These are phyloP conservation scores for Botryotinia convoluta DNA, from an alignment of 2,329 filamentous ascomycete genomes.

Conservation along the genomic window DNA sequence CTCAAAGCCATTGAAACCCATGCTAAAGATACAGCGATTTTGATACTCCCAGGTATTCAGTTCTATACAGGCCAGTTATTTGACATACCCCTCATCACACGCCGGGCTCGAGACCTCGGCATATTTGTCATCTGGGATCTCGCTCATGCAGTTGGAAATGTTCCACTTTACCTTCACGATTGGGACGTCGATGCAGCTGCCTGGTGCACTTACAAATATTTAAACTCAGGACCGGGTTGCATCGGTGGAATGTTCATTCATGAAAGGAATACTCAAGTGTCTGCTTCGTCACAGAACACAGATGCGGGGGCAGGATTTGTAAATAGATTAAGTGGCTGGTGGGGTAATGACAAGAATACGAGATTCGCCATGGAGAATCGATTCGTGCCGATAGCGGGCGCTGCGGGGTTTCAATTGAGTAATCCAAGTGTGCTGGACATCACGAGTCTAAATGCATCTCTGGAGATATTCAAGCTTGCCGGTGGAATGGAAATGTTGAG, in stretches of 20 bases:
- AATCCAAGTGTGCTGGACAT: conserved; percentile 76
- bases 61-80: conserved; percentile 79
- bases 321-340: conserved; percentile 73
- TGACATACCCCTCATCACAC: conserved; percentile 71
- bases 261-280: conserved; percentile 43
- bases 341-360: conserved; percentile 68
- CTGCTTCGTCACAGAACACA: conserved; percentile 14
- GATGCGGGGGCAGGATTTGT: conserved; percentile 40
- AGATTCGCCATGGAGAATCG: conserved; percentile 75
- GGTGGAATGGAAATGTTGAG: conserved; percentile 60
- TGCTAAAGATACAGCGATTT: conserved; percentile 61
- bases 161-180: conserved; percentile 67
- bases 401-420: conserved; percentile 72
- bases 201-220: conserved; percentile 84
- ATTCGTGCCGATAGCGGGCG: conserved; percentile 69
- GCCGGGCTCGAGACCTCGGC: conserved; percentile 62
- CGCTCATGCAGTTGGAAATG: conserved; percentile 75
- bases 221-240: conserved; percentile 72
- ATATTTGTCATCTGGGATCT: conserved; percentile 78
- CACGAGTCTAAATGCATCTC: conserved; percentile 63
- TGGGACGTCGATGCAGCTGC: conserved; percentile 77
- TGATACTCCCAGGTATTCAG: conserved; percentile 76
- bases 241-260: conserved; percentile 76
- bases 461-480: conserved; percentile 69
- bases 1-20: conserved; percentile 64